A percentile compares a stretch with the other conserved stretches of the same genome.
Conservation (phyloP, 352 stramenopile genomes). For the Phytophthora boehmeriae region DNA sequence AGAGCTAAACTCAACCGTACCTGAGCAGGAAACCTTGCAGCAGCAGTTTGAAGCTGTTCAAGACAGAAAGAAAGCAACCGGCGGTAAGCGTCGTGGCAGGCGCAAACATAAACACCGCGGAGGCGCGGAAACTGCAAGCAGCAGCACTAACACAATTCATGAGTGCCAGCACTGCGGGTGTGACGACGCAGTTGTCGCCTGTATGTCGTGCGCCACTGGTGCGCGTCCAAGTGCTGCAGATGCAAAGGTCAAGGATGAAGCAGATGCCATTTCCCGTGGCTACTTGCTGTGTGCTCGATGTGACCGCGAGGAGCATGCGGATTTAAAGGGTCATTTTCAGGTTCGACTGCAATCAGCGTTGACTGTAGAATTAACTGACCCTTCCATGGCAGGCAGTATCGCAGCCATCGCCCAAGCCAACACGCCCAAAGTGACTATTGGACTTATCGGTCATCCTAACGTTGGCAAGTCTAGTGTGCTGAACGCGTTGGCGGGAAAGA, state of each 20-base stretch:
- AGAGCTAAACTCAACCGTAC: conserved; percentile 55
- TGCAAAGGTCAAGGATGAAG: conserved; percentile 47
- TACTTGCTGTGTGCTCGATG: conserved; percentile 76
- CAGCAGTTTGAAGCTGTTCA: conserved; percentile 31
- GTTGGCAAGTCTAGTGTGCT: conserved; percentile 90
- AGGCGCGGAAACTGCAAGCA: conserved; percentile 10
- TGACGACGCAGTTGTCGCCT: conserved; percentile 63
- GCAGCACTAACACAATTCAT: conserved; percentile 15
- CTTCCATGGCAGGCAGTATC: conserved; percentile 24
- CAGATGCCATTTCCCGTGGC: conserved; percentile 60
- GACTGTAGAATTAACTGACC: conserved; percentile 31
- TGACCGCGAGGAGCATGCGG: conserved; percentile 68
- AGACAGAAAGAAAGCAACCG: conserved; percentile 41
- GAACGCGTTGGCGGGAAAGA: conserved; percentile 86
- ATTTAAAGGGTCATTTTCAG: conserved; percentile 69
- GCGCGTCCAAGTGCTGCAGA: conserved; percentile 31
- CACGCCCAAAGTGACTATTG: conserved; percentile 74
- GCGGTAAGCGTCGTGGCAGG: conserved; percentile 49
- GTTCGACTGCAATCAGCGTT: conserved; percentile 44
- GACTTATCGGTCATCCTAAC: conserved; percentile 89
- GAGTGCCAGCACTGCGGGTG: conserved; percentile 79
- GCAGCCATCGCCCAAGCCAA: conserved; percentile 41
- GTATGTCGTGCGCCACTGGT: conserved; percentile 59
- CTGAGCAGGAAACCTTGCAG: conserved; percentile 44
- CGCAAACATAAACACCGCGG: conserved; percentile 66